Base-by-base conservation (phyloP, 1,139 yeast genomes). In the Suhomyces panamericanus region DNA sequence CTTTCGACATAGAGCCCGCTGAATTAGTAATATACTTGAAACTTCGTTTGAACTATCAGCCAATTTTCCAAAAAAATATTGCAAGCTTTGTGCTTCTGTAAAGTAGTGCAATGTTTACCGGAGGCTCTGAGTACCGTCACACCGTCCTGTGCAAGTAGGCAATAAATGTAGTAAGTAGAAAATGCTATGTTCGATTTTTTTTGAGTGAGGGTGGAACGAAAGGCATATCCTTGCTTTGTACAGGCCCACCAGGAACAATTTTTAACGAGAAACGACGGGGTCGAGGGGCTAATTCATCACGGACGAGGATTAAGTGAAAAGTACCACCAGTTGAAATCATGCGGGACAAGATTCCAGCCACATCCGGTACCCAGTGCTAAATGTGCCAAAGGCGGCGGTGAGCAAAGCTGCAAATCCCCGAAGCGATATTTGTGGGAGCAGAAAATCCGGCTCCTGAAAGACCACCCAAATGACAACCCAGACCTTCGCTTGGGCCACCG, bases 1-100 rank as follows among this genome's bases (percentile, higher is more conserved):
- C 32, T 27, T 36, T 36, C 32, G 39, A 36, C 39, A 28, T 36
- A 16, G 39, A 17, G 39, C 8, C 32, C 20, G n/a, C 27, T 15
- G 27, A 28, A 36, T 36, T 36, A 36, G 28, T 36, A 36, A 36
- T 36, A 36, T 36, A 29, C 24, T 22, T 34, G 17, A 13, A 13
- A 22, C 28, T n/a, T 24, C 28, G 12, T 34, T 32, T 33, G 15
- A n/a, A 34, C 36, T 34, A 34, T 34, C 33, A 29, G 39, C 32
- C 30, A 32, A 36, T 36, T 17, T 27, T 13, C 13, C 26, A 20
- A 36, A 35, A 35, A 35, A 36, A 29, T 28, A 29, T 22, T 13
- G 26, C 26, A 20, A 20, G 29, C 26, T 26, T 34, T 34, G 20
- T 22, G 28, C 17, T 34, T 32, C 12, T 22, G 30, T 24, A 14